Conservation (phyloP, 2,329 filamentous ascomycete genomes). For the Sarocladium strictum region DNA sequence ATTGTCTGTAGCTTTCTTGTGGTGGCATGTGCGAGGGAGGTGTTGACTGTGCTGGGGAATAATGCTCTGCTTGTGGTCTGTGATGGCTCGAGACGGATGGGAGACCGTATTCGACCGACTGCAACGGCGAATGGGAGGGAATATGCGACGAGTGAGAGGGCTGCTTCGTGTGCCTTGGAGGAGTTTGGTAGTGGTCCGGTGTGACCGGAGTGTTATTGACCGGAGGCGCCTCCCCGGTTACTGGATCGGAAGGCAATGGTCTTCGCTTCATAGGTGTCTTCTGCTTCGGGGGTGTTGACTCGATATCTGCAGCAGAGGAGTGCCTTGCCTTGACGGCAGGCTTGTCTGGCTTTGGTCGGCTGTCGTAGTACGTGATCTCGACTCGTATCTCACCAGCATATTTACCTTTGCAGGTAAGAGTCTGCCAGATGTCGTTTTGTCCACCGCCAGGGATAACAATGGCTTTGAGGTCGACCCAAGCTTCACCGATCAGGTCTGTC, state of each 20-base stretch:
- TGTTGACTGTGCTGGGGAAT: constrained; percentile 26
- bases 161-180: constrained; percentile 41
- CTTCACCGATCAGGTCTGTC: constrained; percentile 92
- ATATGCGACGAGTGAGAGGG: constrained; percentile 32
- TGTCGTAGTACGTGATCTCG: constrained; percentile 95
- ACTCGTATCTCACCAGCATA: constrained; percentile 93
- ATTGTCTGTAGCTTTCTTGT: background rate
- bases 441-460: constrained; percentile 83
- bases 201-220: constrained; percentile 22
- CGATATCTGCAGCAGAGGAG: constrained; percentile 29
- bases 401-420: constrained; percentile 80
- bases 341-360: constrained; percentile 74
- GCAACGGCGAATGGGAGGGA: constrained; percentile 47
- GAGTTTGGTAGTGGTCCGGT: constrained; percentile 39
- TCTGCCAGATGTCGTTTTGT: constrained; percentile 92
- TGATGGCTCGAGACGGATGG: constrained; percentile 24
- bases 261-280: constrained; percentile 69
- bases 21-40: constrained; percentile 10
- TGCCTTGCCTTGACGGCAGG: constrained; percentile 48
- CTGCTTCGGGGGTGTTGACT: constrained; percentile 31
- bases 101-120: constrained; percentile 44
- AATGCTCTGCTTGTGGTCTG: constrained; percentile 30
- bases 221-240: constrained; percentile 45
- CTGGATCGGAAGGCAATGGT: constrained; percentile 75
- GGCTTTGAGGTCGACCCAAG: constrained; percentile 76